Conservation (phyloP, 805 yeast genomes). For the Candida odintsovae region DNA sequence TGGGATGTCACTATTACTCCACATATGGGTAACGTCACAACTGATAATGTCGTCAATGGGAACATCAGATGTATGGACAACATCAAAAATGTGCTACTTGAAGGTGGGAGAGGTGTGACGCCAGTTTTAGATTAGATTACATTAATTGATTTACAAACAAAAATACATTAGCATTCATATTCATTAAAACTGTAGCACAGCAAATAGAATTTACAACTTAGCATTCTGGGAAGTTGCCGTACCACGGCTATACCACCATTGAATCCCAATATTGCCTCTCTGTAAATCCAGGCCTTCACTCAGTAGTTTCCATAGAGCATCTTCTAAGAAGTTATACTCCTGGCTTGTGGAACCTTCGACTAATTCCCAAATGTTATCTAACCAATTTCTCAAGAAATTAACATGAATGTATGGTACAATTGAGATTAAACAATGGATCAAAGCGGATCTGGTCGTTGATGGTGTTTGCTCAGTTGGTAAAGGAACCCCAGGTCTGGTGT, state of each 20-base stretch:
- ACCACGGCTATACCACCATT: constrained; percentile 55
- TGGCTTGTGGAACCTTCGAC: constrained; percentile 26
- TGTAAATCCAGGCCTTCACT: constrained; percentile 55
- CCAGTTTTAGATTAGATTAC: background rate
- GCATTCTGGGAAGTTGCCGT: background rate
- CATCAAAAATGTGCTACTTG: constrained; percentile 22
- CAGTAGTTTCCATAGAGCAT: constrained; percentile 45
- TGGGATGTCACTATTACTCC: constrained; percentile 57
- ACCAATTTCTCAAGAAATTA: constrained; percentile 38
- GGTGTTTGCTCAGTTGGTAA: constrained; percentile 20
- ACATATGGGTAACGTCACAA: constrained; percentile 67
- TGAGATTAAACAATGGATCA: constrained; percentile 40
- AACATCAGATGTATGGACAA: constrained; percentile 51
- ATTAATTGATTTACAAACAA: background rate
- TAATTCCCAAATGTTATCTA: constrained; percentile 36
- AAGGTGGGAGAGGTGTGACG: constrained; percentile 12
- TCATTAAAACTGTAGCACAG: background rate
- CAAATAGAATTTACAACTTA: background rate
- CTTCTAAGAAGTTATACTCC: constrained; percentile 36
- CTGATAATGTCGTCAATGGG: constrained; percentile 47
- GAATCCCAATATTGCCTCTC: constrained; percentile 46
- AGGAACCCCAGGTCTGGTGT: constrained; percentile 28
- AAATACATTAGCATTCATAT: background rate
- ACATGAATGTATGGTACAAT: constrained; percentile 48
- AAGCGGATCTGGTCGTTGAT: constrained; percentile 40